Percentiles rank a stretch among this genome's conserved stretches.
Conservation (phyloP, 345 rosid genomes). For the Pseudoturritis turrita region DNA sequence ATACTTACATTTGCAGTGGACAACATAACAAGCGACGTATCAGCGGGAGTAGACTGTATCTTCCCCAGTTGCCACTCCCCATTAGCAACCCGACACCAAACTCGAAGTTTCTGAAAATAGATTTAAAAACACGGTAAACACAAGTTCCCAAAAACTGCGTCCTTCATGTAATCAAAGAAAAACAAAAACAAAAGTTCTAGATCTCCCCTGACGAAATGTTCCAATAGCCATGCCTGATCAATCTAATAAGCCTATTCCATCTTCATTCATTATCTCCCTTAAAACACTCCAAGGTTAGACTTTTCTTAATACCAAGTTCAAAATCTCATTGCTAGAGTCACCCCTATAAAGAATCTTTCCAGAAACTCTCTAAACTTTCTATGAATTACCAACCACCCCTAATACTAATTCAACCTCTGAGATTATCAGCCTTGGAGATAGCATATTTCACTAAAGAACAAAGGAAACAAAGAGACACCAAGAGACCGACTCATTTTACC, state of each 20-base stretch:
- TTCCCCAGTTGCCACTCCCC: constrained; percentile 77
- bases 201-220: no score
- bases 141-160: neutral
- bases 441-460: neutral
- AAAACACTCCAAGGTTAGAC: neutral
- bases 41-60: constrained; percentile 70
- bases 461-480: neutral
- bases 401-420: neutral
- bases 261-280: neutral
- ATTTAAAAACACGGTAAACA: constrained; percentile 8
- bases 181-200: neutral
- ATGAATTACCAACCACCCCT: no score
- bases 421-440: neutral
- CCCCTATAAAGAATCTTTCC: neutral
- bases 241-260: neutral
- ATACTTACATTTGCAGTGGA: constrained; percentile 63
- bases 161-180: neutral
- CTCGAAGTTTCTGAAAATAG: constrained; percentile 60
- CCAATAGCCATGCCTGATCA: no score
- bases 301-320: neutral
- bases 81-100: constrained; percentile 68
- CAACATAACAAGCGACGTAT: constrained; percentile 56
- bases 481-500: constrained; percentile 36
- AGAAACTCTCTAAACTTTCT: neutral
- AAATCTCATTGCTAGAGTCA: constrained; percentile 2